These are phyloP conservation scores for Trichophyton benhamiae DNA, from an alignment of 2,329 filamentous ascomycete species.

Conservation along the genomic window DNA sequence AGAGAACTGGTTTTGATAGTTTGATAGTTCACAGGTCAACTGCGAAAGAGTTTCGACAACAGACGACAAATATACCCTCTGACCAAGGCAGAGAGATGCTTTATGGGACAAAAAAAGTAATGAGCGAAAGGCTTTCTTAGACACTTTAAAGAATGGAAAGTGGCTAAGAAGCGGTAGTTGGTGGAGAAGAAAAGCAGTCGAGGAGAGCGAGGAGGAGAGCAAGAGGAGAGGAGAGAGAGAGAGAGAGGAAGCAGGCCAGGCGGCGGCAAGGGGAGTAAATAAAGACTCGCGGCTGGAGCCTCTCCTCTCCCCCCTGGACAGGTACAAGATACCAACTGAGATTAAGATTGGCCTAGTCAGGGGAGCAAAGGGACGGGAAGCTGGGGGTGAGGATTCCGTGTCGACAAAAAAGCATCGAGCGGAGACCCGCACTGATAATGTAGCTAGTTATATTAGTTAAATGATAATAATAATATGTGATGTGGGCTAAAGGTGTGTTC, in stretches of 20 bases:
- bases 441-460: too few relatives aligned
- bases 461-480: background rate
- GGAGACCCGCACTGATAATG: too few relatives aligned
- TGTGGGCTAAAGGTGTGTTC: too few relatives aligned
- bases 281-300: conserved; percentile 8
- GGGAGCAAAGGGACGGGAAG: conserved; percentile 5
- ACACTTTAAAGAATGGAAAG: conserved; percentile 19
- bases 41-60: conserved; percentile 10
- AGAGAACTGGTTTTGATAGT: background rate
- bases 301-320: too few relatives aligned
- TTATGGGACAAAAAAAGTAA: conserved; percentile 1
- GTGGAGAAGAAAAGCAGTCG: background rate
- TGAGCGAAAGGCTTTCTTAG: conserved; percentile 12
- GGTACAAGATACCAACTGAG: conserved; percentile 5
- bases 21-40: conserved; percentile 21
- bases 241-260: background rate
- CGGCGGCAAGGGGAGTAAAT: conserved; percentile 14
- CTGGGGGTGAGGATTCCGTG: conserved; percentile 12
- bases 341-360: conserved; percentile 9
- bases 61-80: background rate
- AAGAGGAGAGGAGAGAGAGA: background rate
- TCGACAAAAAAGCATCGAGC: background rate
- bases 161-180: conserved; percentile 12
- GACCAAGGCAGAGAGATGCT: conserved; percentile 20
- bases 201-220: conserved; percentile 5